A percentile compares a stretch with the other conserved stretches of the same genome.
Evolutionary conservation across 768 basidiomycete genomes (phyloP).

Genomic region (Lyophyllum atratum): DNA sequence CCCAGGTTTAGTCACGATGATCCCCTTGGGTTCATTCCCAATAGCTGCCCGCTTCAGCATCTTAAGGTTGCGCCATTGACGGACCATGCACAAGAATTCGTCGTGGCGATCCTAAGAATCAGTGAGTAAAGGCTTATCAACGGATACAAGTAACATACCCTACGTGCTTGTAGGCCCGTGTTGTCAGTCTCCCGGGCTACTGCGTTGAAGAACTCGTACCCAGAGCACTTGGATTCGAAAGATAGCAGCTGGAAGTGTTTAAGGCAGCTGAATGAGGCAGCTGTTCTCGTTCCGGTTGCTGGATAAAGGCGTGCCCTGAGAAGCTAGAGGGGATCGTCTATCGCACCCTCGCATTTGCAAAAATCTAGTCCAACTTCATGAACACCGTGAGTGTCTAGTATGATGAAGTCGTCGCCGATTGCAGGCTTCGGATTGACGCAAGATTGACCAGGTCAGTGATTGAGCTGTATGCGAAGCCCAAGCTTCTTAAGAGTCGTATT

Average conservation of each 20-base stretch:
- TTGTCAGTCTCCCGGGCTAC: too few relatives aligned
- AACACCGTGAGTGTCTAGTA: constrained; percentile 24
- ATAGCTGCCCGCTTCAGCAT: not conserved
- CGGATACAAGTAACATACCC: not conserved
- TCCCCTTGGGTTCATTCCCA: not conserved
- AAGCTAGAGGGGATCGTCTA: constrained; percentile 26
- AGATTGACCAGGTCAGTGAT: constrained; percentile 9
- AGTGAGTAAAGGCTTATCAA: not conserved
- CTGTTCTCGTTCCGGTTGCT: constrained; percentile 24
- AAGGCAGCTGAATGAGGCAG: constrained; percentile 29
- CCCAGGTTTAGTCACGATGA: not conserved
- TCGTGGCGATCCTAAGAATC: not conserved
- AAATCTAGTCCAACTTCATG: constrained; percentile 28
- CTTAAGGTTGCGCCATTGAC: too few relatives aligned
- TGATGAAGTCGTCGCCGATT: constrained; percentile 22
- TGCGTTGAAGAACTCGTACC: not conserved
- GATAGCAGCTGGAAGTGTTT: constrained; percentile 32
- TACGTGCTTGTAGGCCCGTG: not conserved
- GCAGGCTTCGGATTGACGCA: constrained; percentile 18
- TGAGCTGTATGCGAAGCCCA: constrained; percentile 24
- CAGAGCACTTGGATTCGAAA: not conserved
- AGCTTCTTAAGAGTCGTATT: constrained; percentile 7
- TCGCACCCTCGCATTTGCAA: constrained; percentile 26
- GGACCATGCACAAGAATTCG: not conserved
- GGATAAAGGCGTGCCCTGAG: constrained; percentile 31